Conservation (phyloP, 208 protist genomes). For the Acanthamoeba sp. region DNA sequence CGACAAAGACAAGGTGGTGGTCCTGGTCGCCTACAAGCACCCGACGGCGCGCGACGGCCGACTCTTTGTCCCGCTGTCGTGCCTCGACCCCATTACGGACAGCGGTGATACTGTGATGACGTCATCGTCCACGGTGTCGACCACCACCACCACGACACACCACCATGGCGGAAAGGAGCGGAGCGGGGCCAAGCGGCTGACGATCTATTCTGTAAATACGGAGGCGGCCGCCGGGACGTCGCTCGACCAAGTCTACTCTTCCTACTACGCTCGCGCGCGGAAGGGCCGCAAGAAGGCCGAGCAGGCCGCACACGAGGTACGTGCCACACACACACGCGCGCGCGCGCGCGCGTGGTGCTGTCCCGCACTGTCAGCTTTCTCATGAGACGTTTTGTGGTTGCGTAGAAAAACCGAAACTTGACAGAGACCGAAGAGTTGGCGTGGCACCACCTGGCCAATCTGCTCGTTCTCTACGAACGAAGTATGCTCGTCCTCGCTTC, state of each 20-base stretch:
- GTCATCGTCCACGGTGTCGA: background rate
- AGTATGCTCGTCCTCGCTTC: background rate
- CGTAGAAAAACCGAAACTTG: background rate
- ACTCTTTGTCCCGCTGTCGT: background rate
- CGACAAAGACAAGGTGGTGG: slow-evolving; percentile 38
- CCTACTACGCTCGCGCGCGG: background rate
- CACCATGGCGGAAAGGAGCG: background rate
- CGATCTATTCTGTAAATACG: slow-evolving; percentile 65
- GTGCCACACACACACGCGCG: background rate
- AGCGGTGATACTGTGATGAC: background rate
- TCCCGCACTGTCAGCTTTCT: background rate
- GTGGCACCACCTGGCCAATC: slow-evolving; percentile 61
- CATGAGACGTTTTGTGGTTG: background rate
- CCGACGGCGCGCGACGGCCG: background rate
- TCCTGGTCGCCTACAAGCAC: slow-evolving; percentile 15
- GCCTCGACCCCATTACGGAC: background rate
- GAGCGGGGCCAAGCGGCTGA: background rate
- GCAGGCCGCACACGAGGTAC: background rate
- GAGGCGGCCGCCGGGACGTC: background rate
- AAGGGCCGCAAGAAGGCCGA: background rate
- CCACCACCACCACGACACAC: background rate
- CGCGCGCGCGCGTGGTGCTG: no score
- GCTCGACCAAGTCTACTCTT: background rate
- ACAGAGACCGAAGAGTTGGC: slow-evolving; percentile 30
- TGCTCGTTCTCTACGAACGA: slow-evolving; percentile 49